phyloP scores from a whole-genome alignment of 1,139 yeast genomes.

The Pichia sp. region DNA sequence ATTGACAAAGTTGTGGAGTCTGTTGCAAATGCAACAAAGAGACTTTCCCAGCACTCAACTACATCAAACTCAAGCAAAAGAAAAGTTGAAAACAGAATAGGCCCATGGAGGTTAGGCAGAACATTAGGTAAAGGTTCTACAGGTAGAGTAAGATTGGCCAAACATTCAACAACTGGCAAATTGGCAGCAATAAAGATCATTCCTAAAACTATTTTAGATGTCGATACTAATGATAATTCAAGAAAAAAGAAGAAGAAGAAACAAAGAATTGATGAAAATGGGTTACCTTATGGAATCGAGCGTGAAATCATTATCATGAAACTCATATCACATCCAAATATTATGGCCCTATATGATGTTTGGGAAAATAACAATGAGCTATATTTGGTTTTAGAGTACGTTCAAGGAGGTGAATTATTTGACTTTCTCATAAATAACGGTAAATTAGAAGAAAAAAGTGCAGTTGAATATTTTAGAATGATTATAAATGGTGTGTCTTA shows the following conservation, averaged over 20 bases:
- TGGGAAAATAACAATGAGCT: constrained; percentile 78
- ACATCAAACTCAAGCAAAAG: constrained; percentile 35
- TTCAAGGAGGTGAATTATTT: constrained; percentile 77
- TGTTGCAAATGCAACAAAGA: constrained; percentile 50
- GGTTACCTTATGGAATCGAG: constrained; percentile 73
- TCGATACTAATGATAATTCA: constrained; percentile 18
- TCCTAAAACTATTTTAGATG: constrained; percentile 38
- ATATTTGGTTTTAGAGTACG: constrained; percentile 68
- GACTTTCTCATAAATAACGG: constrained; percentile 74
- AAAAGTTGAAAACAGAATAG: constrained; percentile 51
- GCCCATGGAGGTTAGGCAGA: constrained; percentile 77
- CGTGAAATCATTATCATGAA: constrained; percentile 81
- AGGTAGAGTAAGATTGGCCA: constrained; percentile 69
- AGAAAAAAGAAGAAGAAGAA: constrained; percentile 10
- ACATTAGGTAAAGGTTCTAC: constrained; percentile 80
- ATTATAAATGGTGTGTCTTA: constrained; percentile 73
- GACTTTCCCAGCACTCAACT: constrained; percentile 50
- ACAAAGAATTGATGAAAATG: constrained; percentile 20
- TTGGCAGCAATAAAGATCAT: constrained; percentile 79
- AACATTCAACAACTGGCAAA: constrained; percentile 59
- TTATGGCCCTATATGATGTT: constrained; percentile 67
- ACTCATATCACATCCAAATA: constrained; percentile 66
- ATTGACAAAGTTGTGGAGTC: constrained; percentile 29
- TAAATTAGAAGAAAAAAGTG: constrained; percentile 67
- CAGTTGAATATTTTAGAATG: constrained; percentile 68